Conservation (phyloP, 495 filamentous ascomycete genomes). For the Pyrenula aspistea region DNA sequence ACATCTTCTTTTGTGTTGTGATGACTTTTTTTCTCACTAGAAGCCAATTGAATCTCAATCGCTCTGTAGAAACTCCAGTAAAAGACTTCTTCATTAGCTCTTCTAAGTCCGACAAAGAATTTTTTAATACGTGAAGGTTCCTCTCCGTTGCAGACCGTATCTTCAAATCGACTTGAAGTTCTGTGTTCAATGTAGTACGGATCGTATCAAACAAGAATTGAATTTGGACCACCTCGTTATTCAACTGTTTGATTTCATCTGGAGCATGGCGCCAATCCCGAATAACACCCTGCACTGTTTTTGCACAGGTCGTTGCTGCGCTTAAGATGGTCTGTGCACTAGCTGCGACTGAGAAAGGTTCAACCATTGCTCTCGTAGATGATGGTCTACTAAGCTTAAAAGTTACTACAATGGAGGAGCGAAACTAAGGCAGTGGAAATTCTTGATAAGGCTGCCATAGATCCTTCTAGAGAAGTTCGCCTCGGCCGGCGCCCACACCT, state of each 20-base stretch:
- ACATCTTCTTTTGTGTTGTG: neutral
- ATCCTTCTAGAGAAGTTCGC: too few relatives aligned
- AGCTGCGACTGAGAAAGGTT: neutral
- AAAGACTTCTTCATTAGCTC: neutral
- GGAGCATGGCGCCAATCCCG: neutral
- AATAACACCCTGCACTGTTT: neutral
- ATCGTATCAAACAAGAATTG: neutral
- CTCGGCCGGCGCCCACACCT: too few relatives aligned
- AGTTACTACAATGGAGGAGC: neutral
- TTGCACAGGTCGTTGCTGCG: neutral
- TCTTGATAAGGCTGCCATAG: too few relatives aligned
- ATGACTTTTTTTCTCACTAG: neutral
- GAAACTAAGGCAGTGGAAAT: neutral
- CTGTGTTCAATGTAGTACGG: neutral
- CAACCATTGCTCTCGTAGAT: neutral
- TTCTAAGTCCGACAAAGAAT: neutral
- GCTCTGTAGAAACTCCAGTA: neutral
- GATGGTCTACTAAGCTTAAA: neutral
- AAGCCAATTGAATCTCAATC: neutral
- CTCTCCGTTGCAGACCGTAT: neutral
- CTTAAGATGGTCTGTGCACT: neutral
- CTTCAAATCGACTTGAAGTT: neutral
- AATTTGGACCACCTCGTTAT: neutral
- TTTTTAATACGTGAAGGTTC: neutral
- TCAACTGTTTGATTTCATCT: neutral